These are phyloP conservation scores for Rhodotorula taiwanensis DNA, from an alignment of 768 basidiomycete species.

Conservation along the genomic window DNA sequence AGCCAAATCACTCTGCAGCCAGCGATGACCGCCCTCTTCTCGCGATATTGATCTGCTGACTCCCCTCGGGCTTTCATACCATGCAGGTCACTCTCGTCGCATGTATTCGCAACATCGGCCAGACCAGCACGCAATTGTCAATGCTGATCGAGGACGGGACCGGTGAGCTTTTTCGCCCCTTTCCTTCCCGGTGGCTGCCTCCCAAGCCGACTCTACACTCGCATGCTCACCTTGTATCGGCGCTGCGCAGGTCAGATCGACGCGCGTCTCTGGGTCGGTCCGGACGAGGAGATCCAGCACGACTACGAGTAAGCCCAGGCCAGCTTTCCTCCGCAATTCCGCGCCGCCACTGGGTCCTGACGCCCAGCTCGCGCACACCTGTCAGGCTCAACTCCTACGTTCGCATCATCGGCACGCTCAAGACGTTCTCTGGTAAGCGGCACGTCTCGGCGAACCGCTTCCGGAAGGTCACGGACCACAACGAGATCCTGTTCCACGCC, in stretches of 20 bases:
- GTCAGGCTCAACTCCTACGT: constrained; percentile 73
- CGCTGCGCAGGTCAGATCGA: constrained; percentile 45
- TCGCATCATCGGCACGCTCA: constrained; percentile 71
- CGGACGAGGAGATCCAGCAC: constrained; percentile 51
- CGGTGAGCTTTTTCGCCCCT: constrained; percentile 44
- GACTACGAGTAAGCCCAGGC: too few species aligned
- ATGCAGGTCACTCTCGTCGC: constrained; percentile 65
- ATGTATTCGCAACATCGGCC: constrained; percentile 61
- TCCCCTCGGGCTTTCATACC: neutral
- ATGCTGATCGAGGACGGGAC: constrained; percentile 82
- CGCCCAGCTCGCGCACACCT: too few species aligned
- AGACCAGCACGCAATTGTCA: constrained; percentile 70
- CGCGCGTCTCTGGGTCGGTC: constrained; percentile 61
- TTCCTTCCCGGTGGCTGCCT: too few species aligned
- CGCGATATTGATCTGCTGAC: neutral
- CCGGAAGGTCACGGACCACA: constrained; percentile 59
- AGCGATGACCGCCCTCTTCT: neutral
- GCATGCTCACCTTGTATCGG: too few species aligned
- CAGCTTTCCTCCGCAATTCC: too few species aligned
- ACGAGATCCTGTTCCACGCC: constrained; percentile 76
- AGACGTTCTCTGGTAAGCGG: constrained; percentile 70
- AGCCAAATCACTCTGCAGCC: neutral
- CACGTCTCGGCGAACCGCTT: constrained; percentile 75
- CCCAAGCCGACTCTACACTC: too few species aligned
- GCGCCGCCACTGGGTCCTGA: too few species aligned